Conservation (phyloP, 2,329 filamentous ascomycete species). For the Aspergillus japonicus region DNA sequence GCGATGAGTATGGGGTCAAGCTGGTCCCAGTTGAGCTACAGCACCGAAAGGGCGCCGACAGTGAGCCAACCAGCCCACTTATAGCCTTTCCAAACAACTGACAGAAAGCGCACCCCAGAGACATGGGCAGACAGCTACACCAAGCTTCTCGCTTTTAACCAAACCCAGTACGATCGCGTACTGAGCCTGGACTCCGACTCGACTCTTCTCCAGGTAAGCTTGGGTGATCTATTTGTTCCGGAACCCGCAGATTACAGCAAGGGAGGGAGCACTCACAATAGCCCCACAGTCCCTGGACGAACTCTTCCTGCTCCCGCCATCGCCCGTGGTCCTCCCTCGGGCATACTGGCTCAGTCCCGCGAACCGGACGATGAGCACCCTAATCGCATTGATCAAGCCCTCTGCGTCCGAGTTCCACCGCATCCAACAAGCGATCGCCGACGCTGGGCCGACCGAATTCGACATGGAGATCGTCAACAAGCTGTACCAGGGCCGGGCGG, state of each 20-base stretch:
- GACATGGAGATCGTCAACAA: slow-evolving; percentile 66
- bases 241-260: no score
- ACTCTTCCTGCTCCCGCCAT: slow-evolving; percentile 61
- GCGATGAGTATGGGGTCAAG: slow-evolving; percentile 48
- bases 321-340: slow-evolving; percentile 62
- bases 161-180: slow-evolving; percentile 58
- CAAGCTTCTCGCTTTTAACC: slow-evolving; percentile 66
- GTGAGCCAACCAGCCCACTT: background rate
- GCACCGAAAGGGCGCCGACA: background rate
- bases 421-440: slow-evolving; percentile 36
- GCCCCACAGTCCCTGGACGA: slow-evolving; percentile 61
- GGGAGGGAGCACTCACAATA: no score
- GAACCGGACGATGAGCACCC: slow-evolving; percentile 53
- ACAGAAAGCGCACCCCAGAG: slow-evolving; percentile 21
- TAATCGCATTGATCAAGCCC: slow-evolving; percentile 60
- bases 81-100: background rate
- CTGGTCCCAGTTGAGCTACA: slow-evolving; percentile 45
- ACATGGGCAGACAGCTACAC: slow-evolving; percentile 63
- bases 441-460: slow-evolving; percentile 40
- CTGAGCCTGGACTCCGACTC: slow-evolving; percentile 61
- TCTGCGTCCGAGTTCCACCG: slow-evolving; percentile 48
- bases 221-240: background rate
- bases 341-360: slow-evolving; percentile 64
- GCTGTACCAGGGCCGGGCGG: slow-evolving; percentile 51
- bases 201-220: slow-evolving; percentile 48